phyloP scores from a whole-genome alignment of 441 rosid species.

The Jatropha podagrica region DNA sequence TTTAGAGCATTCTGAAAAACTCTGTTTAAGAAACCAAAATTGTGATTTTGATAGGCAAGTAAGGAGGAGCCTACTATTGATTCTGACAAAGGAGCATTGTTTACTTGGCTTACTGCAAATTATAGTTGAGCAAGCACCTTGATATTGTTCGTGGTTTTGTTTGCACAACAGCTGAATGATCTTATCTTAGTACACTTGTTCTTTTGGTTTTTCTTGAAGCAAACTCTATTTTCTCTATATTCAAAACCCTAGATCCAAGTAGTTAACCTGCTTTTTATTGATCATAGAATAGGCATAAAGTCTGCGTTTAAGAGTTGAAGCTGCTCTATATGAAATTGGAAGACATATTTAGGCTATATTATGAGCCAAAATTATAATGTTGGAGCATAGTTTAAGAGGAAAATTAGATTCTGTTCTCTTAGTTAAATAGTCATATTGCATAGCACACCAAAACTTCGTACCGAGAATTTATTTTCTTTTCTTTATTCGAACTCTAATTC shows the following conservation, averaged over 20 bases:
- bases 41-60: background rate
- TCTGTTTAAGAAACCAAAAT: background rate
- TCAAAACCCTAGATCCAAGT: background rate
- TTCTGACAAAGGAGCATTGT: background rate
- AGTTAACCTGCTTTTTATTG: background rate
- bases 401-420: background rate
- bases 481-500: conserved; percentile 19
- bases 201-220: background rate
- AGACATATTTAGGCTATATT: background rate
- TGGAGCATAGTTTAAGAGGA: background rate
- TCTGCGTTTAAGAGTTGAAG: background rate
- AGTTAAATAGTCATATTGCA: background rate
- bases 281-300: background rate
- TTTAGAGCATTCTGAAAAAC: background rate
- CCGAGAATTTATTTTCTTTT: conserved; percentile 4
- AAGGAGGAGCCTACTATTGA: background rate
- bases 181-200: background rate
- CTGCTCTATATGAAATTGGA: background rate
- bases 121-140: background rate
- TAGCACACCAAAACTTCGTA: background rate
- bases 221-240: background rate
- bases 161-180: background rate
- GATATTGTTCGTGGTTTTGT: background rate
- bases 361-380: background rate
- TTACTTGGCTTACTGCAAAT: background rate